A percentile compares a stretch with the other conserved stretches of the same genome.
Evolutionary conservation across 2,329 filamentous ascomycete species (phyloP).

Genomic region (Pochonia chlamydosporia): DNA sequence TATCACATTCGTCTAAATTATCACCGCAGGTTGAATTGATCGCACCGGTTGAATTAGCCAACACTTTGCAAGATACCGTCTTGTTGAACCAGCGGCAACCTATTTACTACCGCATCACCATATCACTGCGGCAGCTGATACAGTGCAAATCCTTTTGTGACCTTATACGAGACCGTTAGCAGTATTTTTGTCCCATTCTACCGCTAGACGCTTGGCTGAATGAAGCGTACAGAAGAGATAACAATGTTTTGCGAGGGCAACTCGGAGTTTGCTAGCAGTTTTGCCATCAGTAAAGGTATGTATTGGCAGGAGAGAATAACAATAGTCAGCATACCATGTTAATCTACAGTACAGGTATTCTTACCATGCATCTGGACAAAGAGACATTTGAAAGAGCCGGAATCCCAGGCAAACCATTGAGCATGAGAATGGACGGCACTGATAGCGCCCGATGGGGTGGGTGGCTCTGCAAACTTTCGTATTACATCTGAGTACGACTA

Average conservation of each 20-base stretch:
- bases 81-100: conserved; percentile 29
- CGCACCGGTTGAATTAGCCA: conserved; percentile 59
- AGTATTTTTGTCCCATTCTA: background rate
- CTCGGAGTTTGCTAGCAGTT: conserved; percentile 64
- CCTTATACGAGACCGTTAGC: conserved; percentile 72
- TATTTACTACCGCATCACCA: conserved; percentile 61
- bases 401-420: conserved; percentile 64
- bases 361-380: conserved; percentile 74
- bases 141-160: conserved; percentile 72
- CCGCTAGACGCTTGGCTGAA: background rate
- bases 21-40: conserved; percentile 57
- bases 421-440: conserved; percentile 37
- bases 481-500: background rate
- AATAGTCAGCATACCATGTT: background rate
- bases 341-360: conserved; percentile 43
- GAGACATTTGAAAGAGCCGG: conserved; percentile 79
- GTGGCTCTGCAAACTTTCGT: conserved; percentile 3
- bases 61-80: conserved; percentile 48
- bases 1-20: background rate
- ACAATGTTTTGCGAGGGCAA: conserved; percentile 79
- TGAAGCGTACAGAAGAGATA: conserved; percentile 55
- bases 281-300: conserved; percentile 63
- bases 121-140: conserved; percentile 68
- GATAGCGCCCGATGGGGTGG: background rate
- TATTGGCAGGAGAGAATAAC: background rate